A percentile compares a stretch with the other conserved stretches of the same genome.
Conservation (phyloP, 148 eudicot species). For the Vaccinium myrtillus region DNA sequence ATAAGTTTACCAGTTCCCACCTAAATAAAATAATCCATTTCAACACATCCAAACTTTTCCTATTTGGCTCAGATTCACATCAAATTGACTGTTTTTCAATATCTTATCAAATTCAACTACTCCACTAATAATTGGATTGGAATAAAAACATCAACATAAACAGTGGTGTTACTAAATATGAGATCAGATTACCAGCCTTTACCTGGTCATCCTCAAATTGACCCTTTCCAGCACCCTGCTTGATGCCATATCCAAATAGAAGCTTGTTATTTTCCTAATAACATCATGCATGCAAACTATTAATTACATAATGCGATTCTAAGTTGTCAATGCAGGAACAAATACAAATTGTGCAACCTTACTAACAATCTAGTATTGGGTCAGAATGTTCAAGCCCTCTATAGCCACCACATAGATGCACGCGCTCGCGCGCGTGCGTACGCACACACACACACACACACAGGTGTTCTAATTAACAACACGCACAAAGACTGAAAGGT, state of each 20-base stretch:
- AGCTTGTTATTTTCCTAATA: background rate
- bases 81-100: background rate
- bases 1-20: background rate
- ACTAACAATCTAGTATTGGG: background rate
- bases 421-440: no score
- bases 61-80: background rate
- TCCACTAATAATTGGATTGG: background rate
- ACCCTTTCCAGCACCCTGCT: slow-evolving; percentile 5
- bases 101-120: background rate
- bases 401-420: background rate
- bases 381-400: background rate
- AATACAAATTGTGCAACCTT: background rate
- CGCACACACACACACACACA: background rate
- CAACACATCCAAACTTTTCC: background rate
- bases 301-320: background rate
- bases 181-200: background rate
- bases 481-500: background rate
- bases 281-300: background rate
- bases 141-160: background rate
- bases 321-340: background rate
- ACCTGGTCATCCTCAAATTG: background rate
- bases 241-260: slow-evolving; percentile 8
- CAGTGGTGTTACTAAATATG: background rate
- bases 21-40: background rate
- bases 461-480: background rate